A percentile compares a stretch with the other conserved stretches of the same genome.
These are phyloP conservation scores for Neocucurbitaria cava DNA, from an alignment of 2,329 filamentous ascomycete species.

Conservation along the genomic window DNA sequence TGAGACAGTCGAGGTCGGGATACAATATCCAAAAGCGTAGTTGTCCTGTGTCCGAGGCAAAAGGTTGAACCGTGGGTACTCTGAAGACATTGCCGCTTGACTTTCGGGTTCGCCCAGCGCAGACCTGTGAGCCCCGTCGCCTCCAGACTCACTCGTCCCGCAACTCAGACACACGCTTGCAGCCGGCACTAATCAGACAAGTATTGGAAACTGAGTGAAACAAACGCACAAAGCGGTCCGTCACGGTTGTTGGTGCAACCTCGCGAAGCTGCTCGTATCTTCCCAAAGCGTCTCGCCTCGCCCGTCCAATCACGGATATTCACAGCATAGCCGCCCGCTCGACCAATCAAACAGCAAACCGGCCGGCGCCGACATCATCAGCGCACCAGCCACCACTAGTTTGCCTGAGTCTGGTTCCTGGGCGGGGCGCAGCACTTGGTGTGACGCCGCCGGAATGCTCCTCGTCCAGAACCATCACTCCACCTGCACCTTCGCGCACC, in stretches of 20 bases:
- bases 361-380: constrained; percentile 10
- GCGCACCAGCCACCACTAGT: constrained; percentile 12
- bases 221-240: neutral
- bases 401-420: constrained; percentile 4
- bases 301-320: constrained; percentile 12
- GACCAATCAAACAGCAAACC: constrained; percentile 16
- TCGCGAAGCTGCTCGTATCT: neutral
- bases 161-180: neutral
- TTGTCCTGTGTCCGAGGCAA: neutral
- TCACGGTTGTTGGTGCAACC: neutral
- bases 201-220: neutral
- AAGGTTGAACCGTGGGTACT: neutral
- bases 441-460: constrained; percentile 24
- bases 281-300: neutral
- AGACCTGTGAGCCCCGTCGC: neutral
- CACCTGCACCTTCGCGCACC: constrained; percentile 24
- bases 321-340: constrained; percentile 10
- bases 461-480: constrained; percentile 30
- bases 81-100: neutral
- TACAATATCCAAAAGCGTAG: neutral
- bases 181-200: neutral
- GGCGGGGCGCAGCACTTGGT: constrained; percentile 26
- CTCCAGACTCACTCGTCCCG: neutral
- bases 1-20: neutral
- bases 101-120: neutral